Conservation (phyloP, 768 basidiomycete species). For the Boletus sp. region DNA sequence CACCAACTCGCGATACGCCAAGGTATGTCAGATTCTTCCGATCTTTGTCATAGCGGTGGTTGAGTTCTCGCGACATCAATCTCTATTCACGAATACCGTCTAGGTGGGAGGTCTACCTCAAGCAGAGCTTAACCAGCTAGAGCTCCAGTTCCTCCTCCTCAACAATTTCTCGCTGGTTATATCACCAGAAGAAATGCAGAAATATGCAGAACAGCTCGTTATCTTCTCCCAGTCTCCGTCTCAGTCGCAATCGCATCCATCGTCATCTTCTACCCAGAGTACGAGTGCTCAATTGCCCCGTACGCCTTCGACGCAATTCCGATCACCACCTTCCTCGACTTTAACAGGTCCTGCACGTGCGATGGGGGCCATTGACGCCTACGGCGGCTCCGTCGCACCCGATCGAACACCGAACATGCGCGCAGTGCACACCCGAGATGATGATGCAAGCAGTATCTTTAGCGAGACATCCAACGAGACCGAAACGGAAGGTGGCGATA, state of each 20-base stretch:
- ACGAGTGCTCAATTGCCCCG: slow-evolving; percentile 20
- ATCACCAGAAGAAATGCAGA: slow-evolving; percentile 87
- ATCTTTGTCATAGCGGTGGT: slow-evolving; percentile 1
- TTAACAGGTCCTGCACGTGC: slow-evolving; percentile 40
- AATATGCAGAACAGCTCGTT: slow-evolving; percentile 89
- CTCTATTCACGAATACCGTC: not conserved
- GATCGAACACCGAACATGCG: slow-evolving; percentile 29
- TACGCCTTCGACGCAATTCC: slow-evolving; percentile 18
- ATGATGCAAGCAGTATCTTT: slow-evolving; percentile 34
- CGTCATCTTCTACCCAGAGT: slow-evolving; percentile 25
- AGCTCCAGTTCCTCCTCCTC: slow-evolving; percentile 93
- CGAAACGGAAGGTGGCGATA: slow-evolving; percentile 54
- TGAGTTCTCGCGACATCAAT: not conserved
- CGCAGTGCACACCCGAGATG: slow-evolving; percentile 24
- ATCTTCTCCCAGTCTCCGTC: slow-evolving; percentile 56
- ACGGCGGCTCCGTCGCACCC: slow-evolving; percentile 42
- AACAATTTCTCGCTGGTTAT: slow-evolving; percentile 95
- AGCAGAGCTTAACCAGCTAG: slow-evolving; percentile 91
- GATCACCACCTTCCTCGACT: slow-evolving; percentile 14
- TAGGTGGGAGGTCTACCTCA: slow-evolving; percentile 96
- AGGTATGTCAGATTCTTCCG: slow-evolving; percentile 53
- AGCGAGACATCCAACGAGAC: slow-evolving; percentile 45
- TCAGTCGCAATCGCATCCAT: slow-evolving; percentile 36
- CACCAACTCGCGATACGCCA: slow-evolving; percentile 97
- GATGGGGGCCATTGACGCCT: slow-evolving; percentile 57